phyloP scores from a whole-genome alignment of 805 yeast genomes.

The Metschnikowia picachoensis region DNA sequence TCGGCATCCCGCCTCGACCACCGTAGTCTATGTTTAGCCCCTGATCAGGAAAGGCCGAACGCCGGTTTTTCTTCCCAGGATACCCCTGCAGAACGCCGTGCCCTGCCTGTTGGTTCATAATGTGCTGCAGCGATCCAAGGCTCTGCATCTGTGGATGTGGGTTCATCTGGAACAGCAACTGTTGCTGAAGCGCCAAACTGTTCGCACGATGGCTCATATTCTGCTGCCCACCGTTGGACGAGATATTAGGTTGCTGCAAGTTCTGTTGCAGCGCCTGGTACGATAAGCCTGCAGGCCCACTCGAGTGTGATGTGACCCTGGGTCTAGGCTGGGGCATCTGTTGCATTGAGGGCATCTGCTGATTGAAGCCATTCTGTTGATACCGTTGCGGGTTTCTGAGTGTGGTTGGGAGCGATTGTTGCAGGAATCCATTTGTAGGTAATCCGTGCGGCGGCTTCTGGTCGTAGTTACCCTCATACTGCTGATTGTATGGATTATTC shows the following conservation, averaged over 20 bases:
- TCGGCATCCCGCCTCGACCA: constrained; percentile 47
- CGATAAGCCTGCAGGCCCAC: constrained; percentile 1
- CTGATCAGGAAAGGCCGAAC: constrained; percentile 34
- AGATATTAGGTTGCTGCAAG: too few species aligned
- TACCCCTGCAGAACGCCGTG: constrained; percentile 2
- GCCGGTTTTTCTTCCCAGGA: constrained; percentile 31
- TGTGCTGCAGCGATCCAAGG: constrained; percentile 8
- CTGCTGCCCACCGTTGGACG: constrained; percentile 7
- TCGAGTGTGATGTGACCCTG: constrained; percentile 1
- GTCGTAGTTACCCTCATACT: constrained; percentile 16
- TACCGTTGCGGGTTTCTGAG: constrained; percentile 22
- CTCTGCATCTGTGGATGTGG: constrained; percentile 12
- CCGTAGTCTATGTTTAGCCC: constrained; percentile 38
- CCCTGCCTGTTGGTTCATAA: constrained; percentile 3
- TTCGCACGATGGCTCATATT: constrained; percentile 7
- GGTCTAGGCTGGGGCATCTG: constrained; percentile 9
- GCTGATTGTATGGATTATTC: constrained; percentile 6
- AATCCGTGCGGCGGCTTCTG: constrained; percentile 32
- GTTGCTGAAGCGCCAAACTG: constrained; percentile 14
- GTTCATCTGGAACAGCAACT: constrained; percentile 4
- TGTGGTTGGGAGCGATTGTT: constrained; percentile 23
- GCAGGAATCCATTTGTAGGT: constrained; percentile 28
- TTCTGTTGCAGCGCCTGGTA: too few species aligned
- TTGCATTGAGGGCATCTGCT: constrained; percentile 1
- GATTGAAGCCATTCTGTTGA: constrained; percentile 19